phyloP scores from a whole-genome alignment of 768 basidiomycete genomes.

The Boletus insuetus region DNA sequence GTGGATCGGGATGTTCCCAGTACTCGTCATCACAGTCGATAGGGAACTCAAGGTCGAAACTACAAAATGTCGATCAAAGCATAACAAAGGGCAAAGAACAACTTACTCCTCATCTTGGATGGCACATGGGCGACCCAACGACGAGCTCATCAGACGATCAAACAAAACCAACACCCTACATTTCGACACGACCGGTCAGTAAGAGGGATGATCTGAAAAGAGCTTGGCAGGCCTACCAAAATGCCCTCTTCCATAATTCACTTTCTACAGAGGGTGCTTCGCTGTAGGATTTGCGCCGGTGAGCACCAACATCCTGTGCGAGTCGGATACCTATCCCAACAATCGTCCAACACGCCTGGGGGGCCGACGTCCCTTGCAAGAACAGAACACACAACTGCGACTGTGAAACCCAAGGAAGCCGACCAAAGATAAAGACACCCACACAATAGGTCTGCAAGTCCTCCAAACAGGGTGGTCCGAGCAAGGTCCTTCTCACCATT shows the following conservation, averaged over 20 bases:
- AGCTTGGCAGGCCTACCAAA: slow-evolving; percentile 34
- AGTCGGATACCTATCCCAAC: slow-evolving; percentile 59
- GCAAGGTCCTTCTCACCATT: slow-evolving; percentile 53
- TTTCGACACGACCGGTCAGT: background rate
- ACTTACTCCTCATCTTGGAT: slow-evolving; percentile 72
- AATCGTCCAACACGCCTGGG: slow-evolving; percentile 66
- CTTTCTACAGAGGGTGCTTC: slow-evolving; percentile 41
- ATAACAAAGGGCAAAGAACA: background rate
- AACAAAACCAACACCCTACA: slow-evolving; percentile 29
- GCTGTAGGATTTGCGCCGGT: slow-evolving; percentile 37
- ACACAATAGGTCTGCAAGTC: slow-evolving; percentile 72
- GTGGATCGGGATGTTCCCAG: slow-evolving; percentile 52
- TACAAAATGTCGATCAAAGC: slow-evolving; percentile 20
- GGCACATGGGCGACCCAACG: slow-evolving; percentile 63
- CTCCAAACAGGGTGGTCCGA: slow-evolving; percentile 56
- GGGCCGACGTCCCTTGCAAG: slow-evolving; percentile 55
- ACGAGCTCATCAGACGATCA: slow-evolving; percentile 38
- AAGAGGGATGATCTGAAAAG: background rate
- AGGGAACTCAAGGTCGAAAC: slow-evolving; percentile 61
- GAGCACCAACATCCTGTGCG: slow-evolving; percentile 60
- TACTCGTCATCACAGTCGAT: slow-evolving; percentile 70
- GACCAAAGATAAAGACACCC: slow-evolving; percentile 20
- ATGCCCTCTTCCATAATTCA: slow-evolving; percentile 60
- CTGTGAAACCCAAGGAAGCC: slow-evolving; percentile 4
- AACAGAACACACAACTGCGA: slow-evolving; percentile 51